phyloP scores from a whole-genome alignment of 169 alveolate species.

The Cryptosporidium muris region DNA sequence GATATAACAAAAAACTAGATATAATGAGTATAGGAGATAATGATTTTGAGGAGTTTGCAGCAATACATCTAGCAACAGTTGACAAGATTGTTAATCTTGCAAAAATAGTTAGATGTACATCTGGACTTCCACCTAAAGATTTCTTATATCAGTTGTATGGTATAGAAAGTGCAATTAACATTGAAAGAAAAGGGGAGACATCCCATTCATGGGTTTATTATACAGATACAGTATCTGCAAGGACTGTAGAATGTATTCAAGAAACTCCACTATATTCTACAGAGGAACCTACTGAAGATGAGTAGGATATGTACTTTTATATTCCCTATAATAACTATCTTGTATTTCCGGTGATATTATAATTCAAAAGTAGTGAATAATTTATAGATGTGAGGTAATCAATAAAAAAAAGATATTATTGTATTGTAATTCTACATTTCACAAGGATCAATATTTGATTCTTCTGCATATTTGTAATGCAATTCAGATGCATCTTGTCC shows the following conservation, averaged over 20 bases:
- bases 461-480: constrained; percentile 86
- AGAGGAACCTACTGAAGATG: constrained; percentile 67
- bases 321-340: background rate
- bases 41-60: constrained; percentile 85
- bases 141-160: constrained; percentile 37
- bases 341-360: too few species aligned
- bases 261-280: background rate
- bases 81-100: constrained; percentile 35
- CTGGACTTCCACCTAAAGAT: constrained; percentile 60
- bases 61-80: constrained; percentile 67
- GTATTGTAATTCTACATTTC: constrained; percentile 2
- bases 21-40: constrained; percentile 83
- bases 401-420: background rate
- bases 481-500: constrained; percentile 90
- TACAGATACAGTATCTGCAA: constrained; percentile 60
- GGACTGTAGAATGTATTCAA: constrained; percentile 21
- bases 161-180: constrained; percentile 35
- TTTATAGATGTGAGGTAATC: background rate
- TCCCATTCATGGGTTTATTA: constrained; percentile 60
- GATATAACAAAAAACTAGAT: constrained; percentile 72
- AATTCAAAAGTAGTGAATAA: too few species aligned
- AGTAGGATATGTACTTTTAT: background rate
- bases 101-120: constrained; percentile 47
- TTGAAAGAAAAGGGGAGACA: constrained; percentile 56
- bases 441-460: constrained; percentile 76